phyloP scores from a whole-genome alignment of 257 asterid genomes.

The Nicotiana tomentosiformis region DNA sequence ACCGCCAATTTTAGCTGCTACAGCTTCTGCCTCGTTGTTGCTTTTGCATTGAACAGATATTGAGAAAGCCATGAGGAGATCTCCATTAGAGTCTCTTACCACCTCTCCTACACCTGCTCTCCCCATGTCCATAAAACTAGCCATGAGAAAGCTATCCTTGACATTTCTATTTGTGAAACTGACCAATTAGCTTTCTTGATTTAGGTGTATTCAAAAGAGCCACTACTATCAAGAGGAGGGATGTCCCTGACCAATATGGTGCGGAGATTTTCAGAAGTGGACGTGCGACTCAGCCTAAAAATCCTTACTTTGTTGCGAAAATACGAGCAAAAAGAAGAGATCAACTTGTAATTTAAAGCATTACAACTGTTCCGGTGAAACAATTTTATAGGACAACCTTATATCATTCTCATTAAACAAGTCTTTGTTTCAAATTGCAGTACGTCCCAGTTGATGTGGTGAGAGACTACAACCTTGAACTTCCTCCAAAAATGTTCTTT shows the following conservation, averaged over 20 bases:
- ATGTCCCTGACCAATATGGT: neutral
- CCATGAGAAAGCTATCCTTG: neutral
- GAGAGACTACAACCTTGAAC: neutral
- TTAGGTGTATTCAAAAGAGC: neutral
- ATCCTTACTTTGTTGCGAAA: conserved; percentile 1
- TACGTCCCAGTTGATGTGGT: conserved; percentile 9
- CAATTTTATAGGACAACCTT: neutral
- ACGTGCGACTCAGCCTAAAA: neutral
- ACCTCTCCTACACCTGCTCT: too few relatives aligned
- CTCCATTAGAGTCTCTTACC: too few relatives aligned
- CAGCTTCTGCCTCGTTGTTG: too few relatives aligned
- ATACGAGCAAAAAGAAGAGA: neutral
- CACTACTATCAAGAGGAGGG: neutral
- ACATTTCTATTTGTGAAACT: neutral
- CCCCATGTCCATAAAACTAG: too few relatives aligned
- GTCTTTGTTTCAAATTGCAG: neutral
- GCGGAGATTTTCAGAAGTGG: neutral
- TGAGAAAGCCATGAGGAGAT: too few relatives aligned
- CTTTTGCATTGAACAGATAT: too few relatives aligned
- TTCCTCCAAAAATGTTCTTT: neutral
- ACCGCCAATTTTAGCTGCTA: too few relatives aligned
- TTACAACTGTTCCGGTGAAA: neutral
- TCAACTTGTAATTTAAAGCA: neutral
- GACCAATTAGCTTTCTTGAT: neutral
- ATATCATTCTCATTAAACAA: neutral